A percentile compares a stretch with the other conserved stretches of the same genome.
Conservation (phyloP, 176 grass and related monocot genomes). For the Saccharum spontaneum region DNA sequence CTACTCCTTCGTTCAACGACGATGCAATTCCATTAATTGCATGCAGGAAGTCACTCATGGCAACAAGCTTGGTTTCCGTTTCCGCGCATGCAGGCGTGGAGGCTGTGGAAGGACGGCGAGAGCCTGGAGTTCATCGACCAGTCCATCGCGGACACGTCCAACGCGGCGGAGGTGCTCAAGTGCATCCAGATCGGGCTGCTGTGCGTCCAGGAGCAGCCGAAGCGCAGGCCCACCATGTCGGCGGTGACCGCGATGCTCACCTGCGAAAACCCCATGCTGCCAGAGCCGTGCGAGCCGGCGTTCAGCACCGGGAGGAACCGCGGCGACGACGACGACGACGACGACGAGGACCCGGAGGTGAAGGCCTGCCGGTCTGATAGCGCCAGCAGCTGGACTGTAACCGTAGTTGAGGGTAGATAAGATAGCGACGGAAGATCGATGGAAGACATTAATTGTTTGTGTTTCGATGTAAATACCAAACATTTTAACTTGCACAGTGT, state of each 20-base stretch:
- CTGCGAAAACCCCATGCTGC: conserved; percentile 33
- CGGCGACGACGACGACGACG: not conserved
- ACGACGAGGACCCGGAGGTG: not conserved
- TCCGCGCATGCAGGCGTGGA: conserved; percentile 47
- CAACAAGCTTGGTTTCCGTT: not conserved
- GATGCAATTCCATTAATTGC: not conserved
- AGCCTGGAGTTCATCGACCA: conserved; percentile 42
- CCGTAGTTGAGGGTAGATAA: conserved; percentile 46
- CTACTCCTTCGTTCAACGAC: not conserved
- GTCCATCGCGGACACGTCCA: conserved; percentile 31
- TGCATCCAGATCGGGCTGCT: conserved; percentile 66
- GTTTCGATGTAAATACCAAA: not conserved
- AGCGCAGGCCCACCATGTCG: conserved; percentile 56
- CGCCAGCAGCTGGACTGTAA: conserved; percentile 44
- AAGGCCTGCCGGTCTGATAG: conserved; percentile 36
- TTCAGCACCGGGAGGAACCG: conserved; percentile 35
- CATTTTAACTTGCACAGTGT: not conserved
- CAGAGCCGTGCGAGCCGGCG: conserved; percentile 56
- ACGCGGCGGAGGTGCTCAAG: conserved; percentile 40
- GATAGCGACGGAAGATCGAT: not conserved
- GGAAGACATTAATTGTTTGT: not conserved
- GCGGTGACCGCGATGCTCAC: conserved; percentile 49
- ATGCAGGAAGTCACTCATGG: not conserved
- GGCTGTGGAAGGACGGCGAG: conserved; percentile 50
- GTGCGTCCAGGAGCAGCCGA: conserved; percentile 63